Conservation (phyloP, 106 monocot genomes). For the Platanthera zijinensis region DNA sequence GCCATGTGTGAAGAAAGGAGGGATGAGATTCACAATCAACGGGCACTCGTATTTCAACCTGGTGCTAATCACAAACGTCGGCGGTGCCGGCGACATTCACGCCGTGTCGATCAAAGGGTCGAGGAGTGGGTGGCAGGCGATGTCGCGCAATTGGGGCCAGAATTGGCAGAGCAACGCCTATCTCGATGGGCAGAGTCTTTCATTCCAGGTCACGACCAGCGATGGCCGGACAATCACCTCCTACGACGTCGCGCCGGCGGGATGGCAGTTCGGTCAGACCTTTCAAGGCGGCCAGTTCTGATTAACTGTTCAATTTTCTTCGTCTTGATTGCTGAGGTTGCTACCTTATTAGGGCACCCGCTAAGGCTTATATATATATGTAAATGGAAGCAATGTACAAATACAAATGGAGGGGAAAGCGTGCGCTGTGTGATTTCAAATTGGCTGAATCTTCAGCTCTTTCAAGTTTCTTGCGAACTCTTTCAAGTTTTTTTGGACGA, state of each 20-base stretch:
- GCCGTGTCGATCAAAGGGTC: constrained; percentile 54
- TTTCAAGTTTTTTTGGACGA: too few relatives aligned
- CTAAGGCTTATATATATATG: too few relatives aligned
- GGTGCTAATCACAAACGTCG: constrained; percentile 72
- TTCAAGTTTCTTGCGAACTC: too few relatives aligned
- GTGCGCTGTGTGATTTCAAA: too few relatives aligned
- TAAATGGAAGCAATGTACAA: too few relatives aligned
- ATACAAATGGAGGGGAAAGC: too few relatives aligned
- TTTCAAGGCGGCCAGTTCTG: constrained; percentile 58
- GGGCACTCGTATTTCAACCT: constrained; percentile 85
- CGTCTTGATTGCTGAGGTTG: too few relatives aligned
- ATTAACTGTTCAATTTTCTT: background rate
- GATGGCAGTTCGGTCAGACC: constrained; percentile 73
- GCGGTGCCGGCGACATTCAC: constrained; percentile 58
- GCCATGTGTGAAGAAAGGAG: constrained; percentile 45
- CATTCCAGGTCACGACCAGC: constrained; percentile 44
- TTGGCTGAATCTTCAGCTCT: too few relatives aligned
- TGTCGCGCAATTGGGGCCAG: constrained; percentile 77
- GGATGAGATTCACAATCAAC: constrained; percentile 68
- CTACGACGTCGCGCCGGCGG: constrained; percentile 29
- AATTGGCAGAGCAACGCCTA: constrained; percentile 50
- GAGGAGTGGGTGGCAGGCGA: constrained; percentile 42
- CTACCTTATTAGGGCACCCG: too few relatives aligned
- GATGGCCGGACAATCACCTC: constrained; percentile 37
- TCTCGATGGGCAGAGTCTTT: constrained; percentile 37